These are phyloP conservation scores for Arthrocladium fulminans DNA, from an alignment of 2,329 filamentous ascomycete species.

Conservation along the genomic window DNA sequence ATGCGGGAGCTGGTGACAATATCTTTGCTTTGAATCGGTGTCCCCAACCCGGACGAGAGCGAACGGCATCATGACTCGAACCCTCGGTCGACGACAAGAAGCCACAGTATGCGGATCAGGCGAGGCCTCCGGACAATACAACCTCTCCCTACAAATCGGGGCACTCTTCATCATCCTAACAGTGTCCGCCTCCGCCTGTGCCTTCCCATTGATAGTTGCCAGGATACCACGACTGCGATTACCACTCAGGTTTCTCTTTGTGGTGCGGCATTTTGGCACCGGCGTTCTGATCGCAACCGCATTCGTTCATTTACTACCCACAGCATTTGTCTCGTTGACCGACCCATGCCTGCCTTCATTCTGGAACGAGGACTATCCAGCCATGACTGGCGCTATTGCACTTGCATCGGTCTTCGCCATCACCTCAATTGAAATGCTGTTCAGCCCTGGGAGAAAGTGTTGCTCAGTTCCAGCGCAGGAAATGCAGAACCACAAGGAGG, in stretches of 20 bases:
- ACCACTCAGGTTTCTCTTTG: conserved; percentile 50
- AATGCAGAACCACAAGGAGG: neutral
- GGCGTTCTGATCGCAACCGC: conserved; percentile 50
- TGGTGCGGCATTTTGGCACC: conserved; percentile 51
- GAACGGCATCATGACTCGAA: conserved; percentile 39
- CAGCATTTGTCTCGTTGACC: conserved; percentile 52
- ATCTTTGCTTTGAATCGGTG: too few relatives aligned
- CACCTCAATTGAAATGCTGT: conserved; percentile 78
- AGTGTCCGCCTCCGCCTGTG: conserved; percentile 47
- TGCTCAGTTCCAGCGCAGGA: neutral
- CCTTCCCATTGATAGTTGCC: conserved; percentile 52
- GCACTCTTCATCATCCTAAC: conserved; percentile 56
- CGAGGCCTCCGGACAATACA: conserved; percentile 36
- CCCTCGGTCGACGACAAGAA: conserved; percentile 30
- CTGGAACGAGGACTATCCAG: conserved; percentile 70
- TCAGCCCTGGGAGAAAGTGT: conserved; percentile 31
- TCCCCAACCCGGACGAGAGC: too few relatives aligned
- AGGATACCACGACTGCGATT: conserved; percentile 53
- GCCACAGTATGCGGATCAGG: conserved; percentile 31
- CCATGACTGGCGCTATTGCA: conserved; percentile 70
- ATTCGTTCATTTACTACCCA: conserved; percentile 54
- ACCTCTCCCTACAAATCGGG: conserved; percentile 57
- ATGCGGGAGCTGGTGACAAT: too few relatives aligned
- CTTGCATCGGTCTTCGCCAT: conserved; percentile 77
- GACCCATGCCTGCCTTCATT: conserved; percentile 63